Percentiles rank a stretch among this genome's conserved stretches.
Conservation (phyloP, 495 filamentous ascomycete species). For the Penicillium turbatum region DNA sequence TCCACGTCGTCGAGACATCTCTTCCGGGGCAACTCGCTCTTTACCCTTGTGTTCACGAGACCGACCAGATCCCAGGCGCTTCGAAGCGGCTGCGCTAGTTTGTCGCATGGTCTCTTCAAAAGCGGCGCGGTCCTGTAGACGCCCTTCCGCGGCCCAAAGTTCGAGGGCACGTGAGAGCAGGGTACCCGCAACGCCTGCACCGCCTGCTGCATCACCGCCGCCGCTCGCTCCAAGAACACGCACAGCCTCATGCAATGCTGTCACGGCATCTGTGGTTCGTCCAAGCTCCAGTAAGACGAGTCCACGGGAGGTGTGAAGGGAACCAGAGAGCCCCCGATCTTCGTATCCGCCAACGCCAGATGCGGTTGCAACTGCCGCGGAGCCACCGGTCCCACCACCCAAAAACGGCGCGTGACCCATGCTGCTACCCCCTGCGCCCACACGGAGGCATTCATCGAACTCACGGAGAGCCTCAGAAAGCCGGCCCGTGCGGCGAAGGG, state of each 20-base stretch:
- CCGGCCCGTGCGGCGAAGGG: conserved; percentile 67
- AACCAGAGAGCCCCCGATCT: conserved; percentile 43
- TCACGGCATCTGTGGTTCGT: conserved; percentile 62
- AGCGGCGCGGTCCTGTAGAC: conserved; percentile 17
- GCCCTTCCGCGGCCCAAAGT: conserved; percentile 53
- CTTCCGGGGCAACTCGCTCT: conserved; percentile 12
- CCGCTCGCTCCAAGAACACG: conserved; percentile 45
- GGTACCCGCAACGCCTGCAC: conserved; percentile 70
- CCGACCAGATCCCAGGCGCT: conserved; percentile 20
- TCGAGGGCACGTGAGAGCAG: conserved; percentile 69
- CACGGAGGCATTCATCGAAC: conserved; percentile 76
- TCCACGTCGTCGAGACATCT: conserved; percentile 24
- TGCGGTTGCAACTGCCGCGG: conserved; percentile 29
- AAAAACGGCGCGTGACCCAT: conserved; percentile 41
- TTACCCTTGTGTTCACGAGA: conserved; percentile 30
- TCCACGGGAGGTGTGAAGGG: conserved; percentile 49
- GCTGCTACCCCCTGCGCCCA: conserved; percentile 67
- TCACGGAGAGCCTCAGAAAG: conserved; percentile 68
- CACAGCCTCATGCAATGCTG: conserved; percentile 67
- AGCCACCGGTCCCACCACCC: conserved; percentile 35
- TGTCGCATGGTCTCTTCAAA: conserved; percentile 4
- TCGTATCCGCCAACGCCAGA: conserved; percentile 46
- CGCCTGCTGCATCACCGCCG: conserved; percentile 55
- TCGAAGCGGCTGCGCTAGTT: background rate
- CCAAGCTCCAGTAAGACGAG: conserved; percentile 67